These are phyloP conservation scores for Trametes coccinea DNA, from an alignment of 768 basidiomycete species.

Conservation along the genomic window DNA sequence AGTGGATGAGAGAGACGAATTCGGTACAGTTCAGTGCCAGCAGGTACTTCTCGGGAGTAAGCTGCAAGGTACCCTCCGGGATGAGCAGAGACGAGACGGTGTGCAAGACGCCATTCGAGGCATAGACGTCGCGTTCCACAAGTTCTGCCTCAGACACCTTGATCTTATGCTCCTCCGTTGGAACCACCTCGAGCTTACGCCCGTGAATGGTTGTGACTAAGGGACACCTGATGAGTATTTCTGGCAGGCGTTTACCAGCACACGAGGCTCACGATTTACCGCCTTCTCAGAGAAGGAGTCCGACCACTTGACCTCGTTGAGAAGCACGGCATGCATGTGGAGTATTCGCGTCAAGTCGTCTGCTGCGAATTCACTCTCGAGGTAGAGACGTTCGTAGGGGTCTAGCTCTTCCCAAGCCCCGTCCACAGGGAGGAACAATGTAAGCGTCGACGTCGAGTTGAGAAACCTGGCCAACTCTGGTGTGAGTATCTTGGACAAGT, in stretches of 20 bases:
- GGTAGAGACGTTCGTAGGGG: conserved; percentile 77
- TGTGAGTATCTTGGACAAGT: conserved; percentile 73
- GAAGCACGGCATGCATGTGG: conserved; percentile 67
- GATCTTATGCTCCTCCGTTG: conserved; percentile 48
- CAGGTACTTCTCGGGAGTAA: conserved; percentile 95
- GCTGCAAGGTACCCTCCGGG: conserved; percentile 68
- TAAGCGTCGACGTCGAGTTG: conserved; percentile 69
- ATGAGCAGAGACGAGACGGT: conserved; percentile 82
- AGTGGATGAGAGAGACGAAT: conserved; percentile 87
- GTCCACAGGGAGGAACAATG: conserved; percentile 87
- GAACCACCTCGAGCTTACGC: conserved; percentile 58
- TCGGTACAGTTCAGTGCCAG: conserved; percentile 88
- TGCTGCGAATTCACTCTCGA: conserved; percentile 84
- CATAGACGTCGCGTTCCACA: conserved; percentile 81
- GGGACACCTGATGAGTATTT: conserved; percentile 5
- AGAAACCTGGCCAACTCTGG: conserved; percentile 56
- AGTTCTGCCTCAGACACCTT: conserved; percentile 60
- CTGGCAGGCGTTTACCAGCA: not conserved
- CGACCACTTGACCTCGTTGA: conserved; percentile 61
- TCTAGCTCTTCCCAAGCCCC: conserved; percentile 81
- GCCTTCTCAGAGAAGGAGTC: conserved; percentile 53
- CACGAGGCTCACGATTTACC: conserved; percentile 50
- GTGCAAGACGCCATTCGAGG: conserved; percentile 93
- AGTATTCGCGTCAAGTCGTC: conserved; percentile 79
- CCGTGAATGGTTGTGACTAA: conserved; percentile 74